Conservation (phyloP, 148 eudicot species). For the Talinum fruticosum region DNA sequence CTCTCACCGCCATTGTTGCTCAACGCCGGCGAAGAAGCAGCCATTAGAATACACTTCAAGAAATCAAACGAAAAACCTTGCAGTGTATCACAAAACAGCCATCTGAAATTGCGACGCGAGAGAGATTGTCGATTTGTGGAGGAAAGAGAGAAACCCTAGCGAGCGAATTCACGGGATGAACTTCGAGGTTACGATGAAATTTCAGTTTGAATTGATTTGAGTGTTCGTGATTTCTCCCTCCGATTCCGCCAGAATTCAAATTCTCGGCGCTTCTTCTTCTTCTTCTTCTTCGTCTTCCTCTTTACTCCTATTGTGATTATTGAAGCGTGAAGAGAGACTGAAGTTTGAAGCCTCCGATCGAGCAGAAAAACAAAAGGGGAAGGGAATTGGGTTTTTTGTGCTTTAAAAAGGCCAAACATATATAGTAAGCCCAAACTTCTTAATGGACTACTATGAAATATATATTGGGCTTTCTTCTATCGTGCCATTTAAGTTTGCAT, state of each 20-base stretch:
- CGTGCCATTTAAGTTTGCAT: no score
- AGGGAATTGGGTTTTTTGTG: no score
- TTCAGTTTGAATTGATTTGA: background rate
- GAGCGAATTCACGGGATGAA: background rate
- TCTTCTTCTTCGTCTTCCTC: background rate
- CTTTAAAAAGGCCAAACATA: no score
- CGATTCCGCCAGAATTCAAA: background rate
- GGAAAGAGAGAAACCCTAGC: conserved; percentile 3
- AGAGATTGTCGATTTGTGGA: background rate
- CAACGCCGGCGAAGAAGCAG: conserved; percentile 24
- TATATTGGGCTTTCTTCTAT: no score
- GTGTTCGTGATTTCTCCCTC: background rate
- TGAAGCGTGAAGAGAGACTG: no score
- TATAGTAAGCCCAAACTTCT: no score
- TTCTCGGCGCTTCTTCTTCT: background rate
- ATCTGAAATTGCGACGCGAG: background rate
- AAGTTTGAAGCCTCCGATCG: no score
- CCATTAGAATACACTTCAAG: background rate
- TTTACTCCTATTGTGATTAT: no score
- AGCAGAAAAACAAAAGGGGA: no score
- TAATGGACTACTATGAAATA: no score
- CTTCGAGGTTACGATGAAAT: background rate
- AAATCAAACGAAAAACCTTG: background rate
- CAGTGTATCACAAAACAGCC: background rate
- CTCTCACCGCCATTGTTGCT: conserved; percentile 31